A percentile compares a stretch with the other conserved stretches of the same genome.
These are phyloP conservation scores for Podaxis rugospora DNA, from an alignment of 768 basidiomycete genomes.

Conservation along the genomic window DNA sequence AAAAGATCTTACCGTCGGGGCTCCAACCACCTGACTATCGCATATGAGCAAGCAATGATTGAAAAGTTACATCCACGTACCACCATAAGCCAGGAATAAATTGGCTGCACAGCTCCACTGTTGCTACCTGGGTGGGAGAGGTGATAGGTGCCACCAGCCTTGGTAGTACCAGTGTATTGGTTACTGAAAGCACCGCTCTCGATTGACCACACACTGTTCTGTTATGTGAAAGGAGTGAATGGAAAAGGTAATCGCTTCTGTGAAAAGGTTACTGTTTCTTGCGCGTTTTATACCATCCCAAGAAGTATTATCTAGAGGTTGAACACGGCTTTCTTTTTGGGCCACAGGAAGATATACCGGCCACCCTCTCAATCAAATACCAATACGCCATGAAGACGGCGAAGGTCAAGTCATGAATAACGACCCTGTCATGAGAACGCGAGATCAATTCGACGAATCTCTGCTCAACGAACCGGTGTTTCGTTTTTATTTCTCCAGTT, in stretches of 20 bases:
- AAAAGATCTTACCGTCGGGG: slow-evolving; percentile 22
- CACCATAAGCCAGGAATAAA: slow-evolving; percentile 56
- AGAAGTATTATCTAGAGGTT: neutral
- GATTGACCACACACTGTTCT: neutral
- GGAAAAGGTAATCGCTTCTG: neutral
- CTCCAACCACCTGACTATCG: slow-evolving; percentile 35
- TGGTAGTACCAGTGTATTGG: slow-evolving; percentile 47
- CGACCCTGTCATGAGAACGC: too few relatives aligned
- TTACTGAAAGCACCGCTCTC: neutral
- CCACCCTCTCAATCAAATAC: too few relatives aligned
- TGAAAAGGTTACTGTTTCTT: neutral
- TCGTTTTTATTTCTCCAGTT: too few relatives aligned
- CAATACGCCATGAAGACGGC: too few relatives aligned
- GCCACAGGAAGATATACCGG: too few relatives aligned
- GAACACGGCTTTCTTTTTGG: too few relatives aligned
- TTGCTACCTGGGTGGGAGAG: slow-evolving; percentile 36
- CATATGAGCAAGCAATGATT: neutral
- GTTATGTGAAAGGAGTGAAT: neutral
- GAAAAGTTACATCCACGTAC: slow-evolving; percentile 18
- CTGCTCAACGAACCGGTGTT: too few relatives aligned
- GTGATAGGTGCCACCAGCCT: slow-evolving; percentile 53
- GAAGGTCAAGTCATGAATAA: too few relatives aligned
- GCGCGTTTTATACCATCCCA: neutral
- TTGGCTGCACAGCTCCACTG: slow-evolving; percentile 52
- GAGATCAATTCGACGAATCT: too few relatives aligned